Conservation (phyloP, 2,329 filamentous ascomycete genomes). For the Phaeosphaeriaceae sp. region DNA sequence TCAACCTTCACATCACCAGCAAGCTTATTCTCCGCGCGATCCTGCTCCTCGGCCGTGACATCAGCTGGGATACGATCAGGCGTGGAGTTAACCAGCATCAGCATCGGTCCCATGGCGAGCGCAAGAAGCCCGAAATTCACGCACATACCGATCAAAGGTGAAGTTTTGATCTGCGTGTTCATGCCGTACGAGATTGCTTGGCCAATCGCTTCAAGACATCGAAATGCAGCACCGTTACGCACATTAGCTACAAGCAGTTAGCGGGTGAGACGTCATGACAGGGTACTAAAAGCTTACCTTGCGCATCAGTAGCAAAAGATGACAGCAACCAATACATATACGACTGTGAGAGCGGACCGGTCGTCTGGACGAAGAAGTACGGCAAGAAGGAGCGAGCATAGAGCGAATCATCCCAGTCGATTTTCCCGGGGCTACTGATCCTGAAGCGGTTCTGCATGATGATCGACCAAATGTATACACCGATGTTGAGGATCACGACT, state of each 20-base stretch:
- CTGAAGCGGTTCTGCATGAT: conserved; percentile 56
- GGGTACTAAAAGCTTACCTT: conserved; percentile 11
- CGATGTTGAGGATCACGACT: conserved; percentile 55
- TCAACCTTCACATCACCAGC: conserved; percentile 15
- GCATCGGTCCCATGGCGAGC: conserved; percentile 39
- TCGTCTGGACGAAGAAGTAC: conserved; percentile 59
- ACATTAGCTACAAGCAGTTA: conserved; percentile 25
- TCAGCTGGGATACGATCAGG: conserved; percentile 43
- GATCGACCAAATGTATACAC: conserved; percentile 60
- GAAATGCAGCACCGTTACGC: conserved; percentile 34
- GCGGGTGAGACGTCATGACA: background rate
- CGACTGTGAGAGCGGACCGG: conserved; percentile 36
- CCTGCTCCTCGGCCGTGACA: conserved; percentile 34
- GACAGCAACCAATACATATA: conserved; percentile 44
- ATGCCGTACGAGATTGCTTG: conserved; percentile 39
- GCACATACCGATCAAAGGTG: conserved; percentile 36
- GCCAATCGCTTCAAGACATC: conserved; percentile 36
- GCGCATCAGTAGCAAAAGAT: conserved; percentile 37
- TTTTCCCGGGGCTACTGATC: conserved; percentile 48
- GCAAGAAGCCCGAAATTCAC: conserved; percentile 44
- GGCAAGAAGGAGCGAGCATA: conserved; percentile 55
- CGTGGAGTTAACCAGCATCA: conserved; percentile 39
- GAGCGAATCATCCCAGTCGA: conserved; percentile 55
- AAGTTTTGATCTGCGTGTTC: conserved; percentile 39
- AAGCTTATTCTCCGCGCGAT: conserved; percentile 23